These are phyloP conservation scores for Leptodontidium sp. DNA, from an alignment of 2,329 filamentous ascomycete species.

Conservation along the genomic window DNA sequence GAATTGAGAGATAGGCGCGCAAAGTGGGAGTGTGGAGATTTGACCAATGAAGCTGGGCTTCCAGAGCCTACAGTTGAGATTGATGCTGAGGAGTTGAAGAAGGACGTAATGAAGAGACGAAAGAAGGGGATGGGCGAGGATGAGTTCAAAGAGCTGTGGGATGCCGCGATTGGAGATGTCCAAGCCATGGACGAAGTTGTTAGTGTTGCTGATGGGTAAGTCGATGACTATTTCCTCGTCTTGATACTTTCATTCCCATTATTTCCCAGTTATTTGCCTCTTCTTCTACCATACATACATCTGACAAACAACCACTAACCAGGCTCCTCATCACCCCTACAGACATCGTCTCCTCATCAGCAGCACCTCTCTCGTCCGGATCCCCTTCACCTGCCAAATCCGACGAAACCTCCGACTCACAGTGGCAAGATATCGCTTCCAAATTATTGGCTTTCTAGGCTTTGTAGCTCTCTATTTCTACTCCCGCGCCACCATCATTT, in stretches of 20 bases:
- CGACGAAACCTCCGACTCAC: constrained; percentile 79
- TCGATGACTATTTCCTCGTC: constrained; percentile 28
- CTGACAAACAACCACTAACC: constrained; percentile 79
- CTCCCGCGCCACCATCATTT: constrained; percentile 67
- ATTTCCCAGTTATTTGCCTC: neutral
- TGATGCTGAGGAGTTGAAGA: constrained; percentile 75
- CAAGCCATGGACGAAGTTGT: constrained; percentile 68
- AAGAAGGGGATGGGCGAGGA: constrained; percentile 84
- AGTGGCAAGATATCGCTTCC: constrained; percentile 86
- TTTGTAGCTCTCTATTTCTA: constrained; percentile 64
- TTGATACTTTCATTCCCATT: neutral
- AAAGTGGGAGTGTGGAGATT: constrained; percentile 87
- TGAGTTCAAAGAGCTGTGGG: constrained; percentile 92
- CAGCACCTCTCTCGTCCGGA: constrained; percentile 88
- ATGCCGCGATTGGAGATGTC: constrained; percentile 76
- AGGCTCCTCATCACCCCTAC: constrained; percentile 76
- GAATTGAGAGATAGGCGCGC: constrained; percentile 86
- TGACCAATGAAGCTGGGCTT: constrained; percentile 67
- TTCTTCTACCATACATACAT: constrained; percentile 48
- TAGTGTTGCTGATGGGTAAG: constrained; percentile 62
- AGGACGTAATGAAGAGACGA: constrained; percentile 76
- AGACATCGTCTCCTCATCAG: constrained; percentile 78
- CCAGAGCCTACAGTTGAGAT: constrained; percentile 68
- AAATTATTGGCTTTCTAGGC: constrained; percentile 71
- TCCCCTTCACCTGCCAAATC: constrained; percentile 86